A percentile compares a stretch with the other conserved stretches of the same genome.
These are phyloP conservation scores for Aspergillus clavatus DNA, from an alignment of 2,329 filamentous ascomycete genomes.

Conservation along the genomic window DNA sequence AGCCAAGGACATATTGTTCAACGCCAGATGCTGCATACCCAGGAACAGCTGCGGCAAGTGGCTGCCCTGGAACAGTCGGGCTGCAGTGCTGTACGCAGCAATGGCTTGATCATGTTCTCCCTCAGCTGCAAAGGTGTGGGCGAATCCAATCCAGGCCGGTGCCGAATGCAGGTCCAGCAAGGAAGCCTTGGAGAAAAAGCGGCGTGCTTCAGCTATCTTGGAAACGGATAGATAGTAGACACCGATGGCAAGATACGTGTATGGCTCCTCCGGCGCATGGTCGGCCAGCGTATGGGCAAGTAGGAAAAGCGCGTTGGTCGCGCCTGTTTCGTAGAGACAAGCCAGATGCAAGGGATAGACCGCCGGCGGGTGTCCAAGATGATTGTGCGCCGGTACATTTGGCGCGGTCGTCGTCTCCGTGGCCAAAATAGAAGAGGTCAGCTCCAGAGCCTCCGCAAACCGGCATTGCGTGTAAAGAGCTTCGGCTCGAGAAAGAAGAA, in stretches of 20 bases:
- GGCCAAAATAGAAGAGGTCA: slow-evolving; percentile 77
- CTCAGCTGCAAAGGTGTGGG: slow-evolving; percentile 95
- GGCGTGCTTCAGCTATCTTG: slow-evolving; percentile 85
- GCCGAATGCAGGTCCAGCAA: slow-evolving; percentile 98
- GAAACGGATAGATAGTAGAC: slow-evolving; percentile 89
- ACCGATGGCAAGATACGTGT: slow-evolving; percentile 89
- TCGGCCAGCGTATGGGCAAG: slow-evolving; percentile 90
- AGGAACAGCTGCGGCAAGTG: slow-evolving; percentile 93
- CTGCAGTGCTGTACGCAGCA: slow-evolving; percentile 92
- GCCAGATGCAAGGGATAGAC: slow-evolving; percentile 89
- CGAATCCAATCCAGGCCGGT: slow-evolving; percentile 97
- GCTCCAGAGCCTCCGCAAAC: slow-evolving; percentile 77
- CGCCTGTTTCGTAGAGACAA: slow-evolving; percentile 78
- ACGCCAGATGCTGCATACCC: slow-evolving; percentile 95
- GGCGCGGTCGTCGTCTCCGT: slow-evolving; percentile 29
- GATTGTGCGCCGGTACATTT: slow-evolving; percentile 29
- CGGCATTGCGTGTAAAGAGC: slow-evolving; percentile 91
- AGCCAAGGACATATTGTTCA: slow-evolving; percentile 90
- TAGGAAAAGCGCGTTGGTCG: slow-evolving; percentile 85
- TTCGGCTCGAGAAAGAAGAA: slow-evolving; percentile 84
- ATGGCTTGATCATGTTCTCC: slow-evolving; percentile 98
- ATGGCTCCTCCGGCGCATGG: slow-evolving; percentile 82
- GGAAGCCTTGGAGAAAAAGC: slow-evolving; percentile 95
- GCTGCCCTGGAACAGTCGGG: slow-evolving; percentile 90
- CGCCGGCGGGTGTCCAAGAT: slow-evolving; percentile 42